Conservation (phyloP, 2,329 filamentous ascomycete genomes). For the Cercospora zeae-maydis region DNA sequence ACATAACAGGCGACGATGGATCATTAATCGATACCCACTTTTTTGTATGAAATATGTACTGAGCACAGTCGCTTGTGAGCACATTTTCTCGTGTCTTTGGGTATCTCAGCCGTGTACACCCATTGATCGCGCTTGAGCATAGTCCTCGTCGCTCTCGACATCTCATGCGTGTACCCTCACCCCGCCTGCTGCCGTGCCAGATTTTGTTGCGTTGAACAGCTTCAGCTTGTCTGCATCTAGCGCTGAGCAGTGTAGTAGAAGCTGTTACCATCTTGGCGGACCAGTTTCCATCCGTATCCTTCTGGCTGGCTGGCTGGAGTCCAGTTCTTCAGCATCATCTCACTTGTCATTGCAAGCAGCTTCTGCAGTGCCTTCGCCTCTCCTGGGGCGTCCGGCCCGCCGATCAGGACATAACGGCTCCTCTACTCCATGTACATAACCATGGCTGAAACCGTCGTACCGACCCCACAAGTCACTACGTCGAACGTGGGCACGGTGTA, state of each 20-base stretch:
- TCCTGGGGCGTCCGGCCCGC: background rate
- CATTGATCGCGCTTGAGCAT: too few relatives aligned
- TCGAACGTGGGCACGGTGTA: too few relatives aligned
- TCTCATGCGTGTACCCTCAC: too few relatives aligned
- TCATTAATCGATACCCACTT: conserved; percentile 6
- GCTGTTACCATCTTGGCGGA: too few relatives aligned
- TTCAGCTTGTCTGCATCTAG: too few relatives aligned
- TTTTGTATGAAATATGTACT: conserved; percentile 12
- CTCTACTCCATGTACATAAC: background rate
- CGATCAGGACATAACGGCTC: background rate
- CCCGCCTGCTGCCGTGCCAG: too few relatives aligned
- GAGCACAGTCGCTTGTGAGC: background rate
- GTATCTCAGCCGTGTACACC: background rate
- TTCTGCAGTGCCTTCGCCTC: background rate
- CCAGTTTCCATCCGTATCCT: too few relatives aligned
- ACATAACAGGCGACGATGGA: background rate
- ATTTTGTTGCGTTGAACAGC: too few relatives aligned
- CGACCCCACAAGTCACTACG: background rate
- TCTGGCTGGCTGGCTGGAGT: too few relatives aligned
- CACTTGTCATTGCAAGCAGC: background rate
- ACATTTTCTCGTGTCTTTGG: background rate
- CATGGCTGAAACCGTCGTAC: background rate
- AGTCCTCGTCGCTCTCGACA: background rate
- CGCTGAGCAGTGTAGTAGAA: background rate
- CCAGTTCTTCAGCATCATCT: background rate